These are phyloP conservation scores for Salix viminalis DNA, from an alignment of 345 rosid species.

Conservation along the genomic window DNA sequence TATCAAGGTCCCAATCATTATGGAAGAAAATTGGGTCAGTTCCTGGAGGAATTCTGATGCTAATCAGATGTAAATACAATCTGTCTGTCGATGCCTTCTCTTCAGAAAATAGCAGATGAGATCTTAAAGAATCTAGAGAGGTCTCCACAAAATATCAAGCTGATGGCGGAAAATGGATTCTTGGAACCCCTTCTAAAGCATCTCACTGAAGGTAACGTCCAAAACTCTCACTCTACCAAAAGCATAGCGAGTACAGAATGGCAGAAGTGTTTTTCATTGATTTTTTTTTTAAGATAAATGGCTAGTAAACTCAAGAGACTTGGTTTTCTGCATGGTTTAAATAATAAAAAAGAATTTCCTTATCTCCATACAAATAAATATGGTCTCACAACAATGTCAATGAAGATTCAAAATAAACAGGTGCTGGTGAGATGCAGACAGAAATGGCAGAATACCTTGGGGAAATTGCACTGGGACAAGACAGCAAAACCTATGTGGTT, in stretches of 20 bases:
- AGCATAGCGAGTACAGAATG: not conserved
- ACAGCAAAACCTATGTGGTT: slow-evolving; percentile 54
- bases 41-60: slow-evolving; percentile 69
- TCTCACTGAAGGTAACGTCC: slow-evolving; percentile 56
- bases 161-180: slow-evolving; percentile 84
- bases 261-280: not conserved
- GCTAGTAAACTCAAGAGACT: not conserved
- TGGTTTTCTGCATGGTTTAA: not conserved
- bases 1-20: slow-evolving; percentile 47
- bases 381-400: not conserved
- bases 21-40: slow-evolving; percentile 54
- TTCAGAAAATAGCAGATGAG: slow-evolving; percentile 52
- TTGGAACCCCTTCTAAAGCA: slow-evolving; percentile 73
- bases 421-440: slow-evolving; percentile 58
- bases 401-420: slow-evolving; percentile 33
- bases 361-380: not conserved
- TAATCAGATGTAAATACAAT: slow-evolving; percentile 60
- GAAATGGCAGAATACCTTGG: slow-evolving; percentile 70
- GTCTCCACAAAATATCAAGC: slow-evolving; percentile 53
- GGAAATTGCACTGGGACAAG: slow-evolving; percentile 57
- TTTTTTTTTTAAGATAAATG: not conserved
- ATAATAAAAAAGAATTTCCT: not conserved
- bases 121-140: slow-evolving; percentile 62
- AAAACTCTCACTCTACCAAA: not conserved
- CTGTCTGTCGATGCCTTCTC: slow-evolving; percentile 44